Evolutionary conservation across 495 filamentous ascomycete genomes (phyloP).

Genomic region (Amorphotheca resinae): DNA sequence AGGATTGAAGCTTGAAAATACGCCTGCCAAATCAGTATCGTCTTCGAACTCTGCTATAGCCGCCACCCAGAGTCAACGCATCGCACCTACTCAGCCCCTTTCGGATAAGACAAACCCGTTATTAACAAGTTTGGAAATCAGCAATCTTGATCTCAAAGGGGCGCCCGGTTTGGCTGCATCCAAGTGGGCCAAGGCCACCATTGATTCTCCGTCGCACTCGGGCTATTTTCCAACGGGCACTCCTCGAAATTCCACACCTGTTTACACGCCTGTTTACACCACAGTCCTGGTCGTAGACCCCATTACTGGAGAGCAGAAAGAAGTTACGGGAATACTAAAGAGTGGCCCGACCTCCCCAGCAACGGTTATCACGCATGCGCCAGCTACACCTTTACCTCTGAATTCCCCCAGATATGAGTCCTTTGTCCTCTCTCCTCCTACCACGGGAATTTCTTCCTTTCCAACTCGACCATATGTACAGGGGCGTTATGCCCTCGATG

Average conservation of each 20-base stretch:
- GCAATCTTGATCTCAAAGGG: not conserved
- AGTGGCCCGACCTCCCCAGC: too few relatives aligned
- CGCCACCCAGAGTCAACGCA: too few relatives aligned
- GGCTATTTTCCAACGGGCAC: not conserved
- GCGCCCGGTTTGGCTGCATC: slow-evolving; percentile 1
- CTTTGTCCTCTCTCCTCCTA: too few relatives aligned
- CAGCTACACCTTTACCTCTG: too few relatives aligned
- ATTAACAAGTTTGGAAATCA: not conserved
- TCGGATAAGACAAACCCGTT: not conserved
- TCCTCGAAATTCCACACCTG: not conserved
- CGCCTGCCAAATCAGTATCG: too few relatives aligned
- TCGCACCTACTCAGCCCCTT: not conserved
- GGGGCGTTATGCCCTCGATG: not conserved
- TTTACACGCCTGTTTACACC: not conserved
- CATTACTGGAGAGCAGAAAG: not conserved
- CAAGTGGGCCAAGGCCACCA: slow-evolving; percentile 1
- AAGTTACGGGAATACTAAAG: not conserved
- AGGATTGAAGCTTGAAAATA: not conserved
- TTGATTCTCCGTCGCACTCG: not conserved
- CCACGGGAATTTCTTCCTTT: too few relatives aligned
- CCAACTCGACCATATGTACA: not conserved
- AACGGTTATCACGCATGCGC: too few relatives aligned
- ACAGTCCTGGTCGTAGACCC: not conserved
- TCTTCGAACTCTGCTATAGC: too few relatives aligned
- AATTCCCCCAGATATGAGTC: too few relatives aligned